Base-by-base conservation (phyloP, 2,329 filamentous ascomycete genomes). In the Dactylella cylindrospora region DNA sequence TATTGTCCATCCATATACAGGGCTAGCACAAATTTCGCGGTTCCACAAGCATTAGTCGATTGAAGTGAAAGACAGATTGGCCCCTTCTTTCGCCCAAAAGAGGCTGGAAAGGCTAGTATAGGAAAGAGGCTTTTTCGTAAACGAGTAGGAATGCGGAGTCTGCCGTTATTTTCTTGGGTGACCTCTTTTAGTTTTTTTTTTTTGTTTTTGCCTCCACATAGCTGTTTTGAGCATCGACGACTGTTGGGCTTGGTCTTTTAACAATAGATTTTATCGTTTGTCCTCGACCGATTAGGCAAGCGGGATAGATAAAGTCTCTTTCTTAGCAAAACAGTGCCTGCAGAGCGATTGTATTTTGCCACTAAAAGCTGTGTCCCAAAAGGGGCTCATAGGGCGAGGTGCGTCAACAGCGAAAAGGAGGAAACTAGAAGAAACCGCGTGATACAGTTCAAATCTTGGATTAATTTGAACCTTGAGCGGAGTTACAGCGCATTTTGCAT, bases 281-380 rank as follows among this genome's bases (percentile, higher is more conserved):
- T n/a, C n/a, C n/a, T n/a, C n/a, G n/a, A n/a, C n/a, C n/a, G n/a
- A n/a, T n/a, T n/a, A n/a, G n/a, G n/a, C n/a, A n/a, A n/a, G n/a
- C n/a, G n/a, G n/a, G n/a, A n/a, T n/a, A n/a, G n/a, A n/a, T n/a
- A n/a, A n/a, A n/a, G n/a, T n/a, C n/a, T n/a, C n/a, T n/a, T n/a
- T n/a, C 10, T 38, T 38, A 15, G 15, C 22, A 29, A 7, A 33
- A 29, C 15, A 25, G 32, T 44, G 28, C 22, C 40, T 28, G n/a
- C n/a, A 45, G 4, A 40, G n/a, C n/a, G n/a, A n/a, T 6, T 50
- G 38, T 38, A 50, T 62, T 62, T n/a, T 62, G 57, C 57, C 57
- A 62, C 57, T 20, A 32, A 10, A 33, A 40, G 17, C n/a, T 32
- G 40, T 26, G 35, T 44, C 55, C 55, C 25, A 53, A 61, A 46